A percentile compares a stretch with the other conserved stretches of the same genome.
phyloP scores from a whole-genome alignment of 139 green algal species.

The Chlorella sorokiniana region DNA sequence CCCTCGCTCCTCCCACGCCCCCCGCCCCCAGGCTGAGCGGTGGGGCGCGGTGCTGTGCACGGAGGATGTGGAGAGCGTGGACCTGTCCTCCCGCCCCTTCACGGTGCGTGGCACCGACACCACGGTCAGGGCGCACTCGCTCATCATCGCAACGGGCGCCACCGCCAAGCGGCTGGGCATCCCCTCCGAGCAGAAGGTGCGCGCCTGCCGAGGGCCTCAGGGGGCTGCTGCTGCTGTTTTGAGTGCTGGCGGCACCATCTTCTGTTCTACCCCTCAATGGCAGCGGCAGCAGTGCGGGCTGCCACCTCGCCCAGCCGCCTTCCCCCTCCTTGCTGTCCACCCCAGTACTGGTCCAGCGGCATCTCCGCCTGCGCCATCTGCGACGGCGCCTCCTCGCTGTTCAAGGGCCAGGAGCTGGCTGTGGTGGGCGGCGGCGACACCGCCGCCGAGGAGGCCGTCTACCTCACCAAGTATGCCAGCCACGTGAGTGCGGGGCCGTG shows the following conservation, averaged over 20 bases:
- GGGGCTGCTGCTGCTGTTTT: not conserved
- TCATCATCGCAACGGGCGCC: slow-evolving; percentile 97
- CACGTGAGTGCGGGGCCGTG: slow-evolving; percentile 44
- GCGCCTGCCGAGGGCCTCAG: not conserved
- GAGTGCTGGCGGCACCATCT: not conserved
- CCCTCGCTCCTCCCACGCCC: not conserved
- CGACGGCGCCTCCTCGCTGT: slow-evolving; percentile 85
- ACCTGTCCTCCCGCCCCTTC: slow-evolving; percentile 84
- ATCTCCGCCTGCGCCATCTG: slow-evolving; percentile 98
- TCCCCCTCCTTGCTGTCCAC: not conserved
- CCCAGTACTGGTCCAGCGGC: slow-evolving; percentile 84
- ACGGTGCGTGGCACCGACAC: slow-evolving; percentile 71
- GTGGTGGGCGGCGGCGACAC: slow-evolving; percentile 97
- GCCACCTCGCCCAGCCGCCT: not conserved
- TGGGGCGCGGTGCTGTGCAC: slow-evolving; percentile 91
- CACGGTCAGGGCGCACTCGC: slow-evolving; percentile 72
- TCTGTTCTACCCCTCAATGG: too few species aligned
- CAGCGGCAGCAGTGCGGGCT: not conserved
- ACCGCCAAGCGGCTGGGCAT: slow-evolving; percentile 88
- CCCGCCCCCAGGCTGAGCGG: slow-evolving; percentile 77
- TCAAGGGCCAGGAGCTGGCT: slow-evolving; percentile 87
- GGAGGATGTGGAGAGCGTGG: slow-evolving; percentile 94
- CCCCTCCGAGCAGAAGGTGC: slow-evolving; percentile 76
- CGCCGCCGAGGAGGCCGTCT: slow-evolving; percentile 94
- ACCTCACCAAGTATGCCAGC: slow-evolving; percentile 96